Conservation (phyloP, 2,329 filamentous ascomycete species). For the Chaetoscypha palmicola region DNA sequence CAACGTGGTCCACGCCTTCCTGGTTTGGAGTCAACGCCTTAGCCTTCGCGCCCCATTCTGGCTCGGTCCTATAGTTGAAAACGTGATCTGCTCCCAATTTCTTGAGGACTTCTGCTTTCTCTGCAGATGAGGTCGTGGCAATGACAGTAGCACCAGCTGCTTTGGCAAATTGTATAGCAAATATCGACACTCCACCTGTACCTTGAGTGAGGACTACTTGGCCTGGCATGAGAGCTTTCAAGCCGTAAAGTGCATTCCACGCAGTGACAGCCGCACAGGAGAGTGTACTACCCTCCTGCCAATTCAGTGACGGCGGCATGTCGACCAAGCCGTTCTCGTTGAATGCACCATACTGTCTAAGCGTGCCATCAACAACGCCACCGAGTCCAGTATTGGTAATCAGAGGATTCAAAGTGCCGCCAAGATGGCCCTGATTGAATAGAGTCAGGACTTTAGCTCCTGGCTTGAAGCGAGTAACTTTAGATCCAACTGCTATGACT, state of each 20-base stretch:
- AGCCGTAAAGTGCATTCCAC: constrained; percentile 52
- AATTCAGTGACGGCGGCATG: constrained; percentile 44
- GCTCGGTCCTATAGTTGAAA: constrained; percentile 37
- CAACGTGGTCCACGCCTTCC: constrained; percentile 36
- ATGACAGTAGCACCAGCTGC: constrained; percentile 37
- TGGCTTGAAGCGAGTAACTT: constrained; percentile 50
- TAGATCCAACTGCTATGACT: constrained; percentile 44
- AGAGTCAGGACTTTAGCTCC: constrained; percentile 54
- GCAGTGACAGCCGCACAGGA: constrained; percentile 47
- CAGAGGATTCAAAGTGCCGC: constrained; percentile 19
- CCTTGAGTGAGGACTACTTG: constrained; percentile 37
- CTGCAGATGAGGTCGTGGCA: constrained; percentile 35
- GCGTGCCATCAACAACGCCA: constrained; percentile 43
- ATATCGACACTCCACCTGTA: constrained; percentile 37
- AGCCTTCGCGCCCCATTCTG: constrained; percentile 36
- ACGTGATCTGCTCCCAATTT: constrained; percentile 37
- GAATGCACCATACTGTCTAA: constrained; percentile 43
- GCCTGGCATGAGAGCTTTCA: constrained; percentile 30
- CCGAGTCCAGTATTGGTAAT: constrained; percentile 45
- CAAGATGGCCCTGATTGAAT: constrained; percentile 42
- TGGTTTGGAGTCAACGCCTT: constrained; percentile 32
- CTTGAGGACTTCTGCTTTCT: constrained; percentile 34
- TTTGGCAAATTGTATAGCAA: constrained; percentile 36
- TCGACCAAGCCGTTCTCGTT: constrained; percentile 52
- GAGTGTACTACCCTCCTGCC: constrained; percentile 42